A percentile compares a stretch with the other conserved stretches of the same genome.
Conservation (phyloP, 352 stramenopile genomes). For the Phytophthora palmivora region DNA sequence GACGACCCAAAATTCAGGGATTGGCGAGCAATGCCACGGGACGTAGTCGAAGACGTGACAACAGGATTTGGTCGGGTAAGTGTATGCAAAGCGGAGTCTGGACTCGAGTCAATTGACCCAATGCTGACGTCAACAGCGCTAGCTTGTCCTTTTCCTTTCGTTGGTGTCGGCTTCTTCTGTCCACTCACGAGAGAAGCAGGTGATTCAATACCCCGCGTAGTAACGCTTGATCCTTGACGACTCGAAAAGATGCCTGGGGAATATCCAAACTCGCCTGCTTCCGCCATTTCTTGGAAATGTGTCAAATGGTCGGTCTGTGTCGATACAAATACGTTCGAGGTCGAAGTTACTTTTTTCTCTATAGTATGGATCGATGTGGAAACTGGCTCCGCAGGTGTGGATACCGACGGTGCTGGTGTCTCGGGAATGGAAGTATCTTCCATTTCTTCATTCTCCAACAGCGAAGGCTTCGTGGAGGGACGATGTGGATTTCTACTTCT, state of each 20-base stretch:
- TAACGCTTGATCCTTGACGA: constrained; percentile 48
- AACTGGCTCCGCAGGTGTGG: constrained; percentile 8
- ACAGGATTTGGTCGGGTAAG: constrained; percentile 53
- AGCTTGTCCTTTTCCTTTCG: constrained; percentile 28
- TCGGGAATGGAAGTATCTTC: constrained; percentile 42
- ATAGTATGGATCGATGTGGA: constrained; percentile 7
- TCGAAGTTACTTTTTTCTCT: constrained; percentile 14
- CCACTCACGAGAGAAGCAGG: constrained; percentile 1
- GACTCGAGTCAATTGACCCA: constrained; percentile 59
- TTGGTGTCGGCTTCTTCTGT: constrained; percentile 27
- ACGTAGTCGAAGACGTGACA: constrained; percentile 15
- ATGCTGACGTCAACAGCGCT: constrained; percentile 32
- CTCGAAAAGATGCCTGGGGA: constrained; percentile 76
- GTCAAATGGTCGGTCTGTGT: constrained; percentile 27
- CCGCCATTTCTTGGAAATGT: constrained; percentile 35
- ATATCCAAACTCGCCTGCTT: constrained; percentile 46
- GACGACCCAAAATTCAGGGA: constrained; percentile 56
- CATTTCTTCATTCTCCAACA: constrained; percentile 50
- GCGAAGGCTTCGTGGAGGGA: constrained; percentile 20
- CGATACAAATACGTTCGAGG: constrained; percentile 26
- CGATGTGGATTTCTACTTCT: constrained; percentile 35
- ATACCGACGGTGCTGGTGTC: constrained; percentile 6
- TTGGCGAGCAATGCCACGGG: constrained; percentile 48
- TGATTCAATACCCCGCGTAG: constrained; percentile 29
- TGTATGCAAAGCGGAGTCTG: constrained; percentile 36